Evolutionary conservation across 73 alveolate species (phyloP), one percentile per base, ranked within the genome.

Genomic region (Tetrahymena malaccensis): DNA sequence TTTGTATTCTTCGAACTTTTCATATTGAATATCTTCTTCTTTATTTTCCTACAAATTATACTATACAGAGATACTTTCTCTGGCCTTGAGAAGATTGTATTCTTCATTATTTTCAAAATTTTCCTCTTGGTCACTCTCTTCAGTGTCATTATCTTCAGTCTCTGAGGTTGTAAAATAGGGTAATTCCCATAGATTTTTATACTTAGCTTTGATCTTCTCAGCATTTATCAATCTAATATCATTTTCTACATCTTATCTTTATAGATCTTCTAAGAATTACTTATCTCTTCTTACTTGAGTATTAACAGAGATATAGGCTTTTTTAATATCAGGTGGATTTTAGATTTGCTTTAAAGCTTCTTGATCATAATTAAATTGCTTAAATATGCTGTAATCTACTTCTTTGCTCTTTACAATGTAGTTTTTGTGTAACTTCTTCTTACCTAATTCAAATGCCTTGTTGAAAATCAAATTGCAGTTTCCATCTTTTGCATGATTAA

Each of bases 91-190:
- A 35, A 70, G 93, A 43, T 34, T 37, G 16, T 43, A 38, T 9
- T 94, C 96, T 31, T 34, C 83, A 56, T 94, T 89, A 22, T 94
- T 43, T 40, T 94, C 94, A 44, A 34, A 43, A n/a, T 55, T 34
- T 33, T 43, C 94, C 8, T 35, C 94, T 34, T 38, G 13, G 15
- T 94, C 93, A 35, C 93, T 83, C 17, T 56, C 94, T 37, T 94
- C 96, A 15, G 94, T 94, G 56, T 94, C 96, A 10, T 94, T 94
- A 70, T 94, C 96, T 34, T 94, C 96, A 19, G 43, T 94, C 25
- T 94, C 96, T 22, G 93, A 43, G 15, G 96, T 83, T 17, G 96
- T 83, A 25, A 70, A 27, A 27, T 70, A 94, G 35, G 57, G 94
- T 43, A 94, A 1, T 12, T 94, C 96, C 96, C 96, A 94, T 27